Conservation (phyloP, 2,329 filamentous ascomycete species). For the Diaporthe velutina region DNA sequence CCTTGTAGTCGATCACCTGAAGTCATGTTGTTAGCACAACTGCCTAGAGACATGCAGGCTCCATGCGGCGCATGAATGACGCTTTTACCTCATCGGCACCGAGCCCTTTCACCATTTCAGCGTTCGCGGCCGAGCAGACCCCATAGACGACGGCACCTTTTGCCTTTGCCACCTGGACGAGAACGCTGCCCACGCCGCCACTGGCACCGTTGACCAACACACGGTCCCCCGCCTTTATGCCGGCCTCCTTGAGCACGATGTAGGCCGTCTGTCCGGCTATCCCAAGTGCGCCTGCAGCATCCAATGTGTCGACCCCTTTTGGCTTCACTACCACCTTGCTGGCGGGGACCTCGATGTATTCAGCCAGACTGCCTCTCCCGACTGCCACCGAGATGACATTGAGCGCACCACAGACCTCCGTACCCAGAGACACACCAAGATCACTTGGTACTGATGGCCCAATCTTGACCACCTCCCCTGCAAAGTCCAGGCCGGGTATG, state of each 20-base stretch:
- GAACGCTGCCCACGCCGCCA: slow-evolving; percentile 62
- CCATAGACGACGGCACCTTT: slow-evolving; percentile 57
- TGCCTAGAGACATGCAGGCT: no score
- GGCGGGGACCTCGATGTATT: slow-evolving; percentile 51
- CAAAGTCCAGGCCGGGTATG: slow-evolving; percentile 52
- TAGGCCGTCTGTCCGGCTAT: slow-evolving; percentile 51
- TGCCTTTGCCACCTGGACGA: slow-evolving; percentile 60
- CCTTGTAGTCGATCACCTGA: slow-evolving; percentile 57
- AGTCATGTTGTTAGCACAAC: slow-evolving; percentile 2
- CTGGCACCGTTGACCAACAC: slow-evolving; percentile 65
- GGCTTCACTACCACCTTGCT: slow-evolving; percentile 48
- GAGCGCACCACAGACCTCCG: slow-evolving; percentile 49
- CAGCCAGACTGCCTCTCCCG: slow-evolving; percentile 50
- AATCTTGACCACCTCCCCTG: slow-evolving; percentile 48
- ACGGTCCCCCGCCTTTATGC: slow-evolving; percentile 41
- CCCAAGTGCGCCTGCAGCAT: slow-evolving; percentile 50
- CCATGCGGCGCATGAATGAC: no score
- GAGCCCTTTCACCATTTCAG: slow-evolving; percentile 57
- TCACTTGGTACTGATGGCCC: slow-evolving; percentile 42
- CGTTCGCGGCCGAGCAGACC: slow-evolving; percentile 62
- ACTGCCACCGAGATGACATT: slow-evolving; percentile 44
- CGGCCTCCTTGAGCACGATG: slow-evolving; percentile 45
- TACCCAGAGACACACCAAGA: slow-evolving; percentile 43
- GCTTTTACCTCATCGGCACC: slow-evolving; percentile 61
- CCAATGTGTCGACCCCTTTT: slow-evolving; percentile 38